A percentile compares a stretch with the other conserved stretches of the same genome.
These are phyloP conservation scores for Leccinum ochraceum DNA, from an alignment of 768 basidiomycete species.

Conservation along the genomic window DNA sequence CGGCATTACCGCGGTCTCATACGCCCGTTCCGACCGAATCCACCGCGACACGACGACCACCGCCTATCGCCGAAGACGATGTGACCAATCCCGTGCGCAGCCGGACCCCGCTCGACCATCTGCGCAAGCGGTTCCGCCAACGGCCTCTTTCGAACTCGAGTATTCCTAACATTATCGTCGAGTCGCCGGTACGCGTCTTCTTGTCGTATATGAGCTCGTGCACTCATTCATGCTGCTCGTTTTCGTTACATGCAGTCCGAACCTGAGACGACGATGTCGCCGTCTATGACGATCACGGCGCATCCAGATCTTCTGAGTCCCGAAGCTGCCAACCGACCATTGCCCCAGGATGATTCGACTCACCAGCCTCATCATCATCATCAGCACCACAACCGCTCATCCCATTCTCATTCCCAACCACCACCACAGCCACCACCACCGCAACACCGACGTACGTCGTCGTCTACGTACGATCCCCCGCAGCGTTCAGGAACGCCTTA, in stretches of 20 bases:
- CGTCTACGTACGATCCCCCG: neutral
- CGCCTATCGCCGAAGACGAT: constrained; percentile 3
- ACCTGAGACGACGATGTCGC: constrained; percentile 39
- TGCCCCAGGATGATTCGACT: constrained; percentile 22
- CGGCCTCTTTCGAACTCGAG: constrained; percentile 36
- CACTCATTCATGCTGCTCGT: neutral
- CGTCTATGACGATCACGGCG: constrained; percentile 27
- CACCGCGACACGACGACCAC: constrained; percentile 2
- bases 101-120: constrained; percentile 23
- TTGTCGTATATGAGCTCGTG: neutral
- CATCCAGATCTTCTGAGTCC: constrained; percentile 47
- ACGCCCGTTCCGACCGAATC: constrained; percentile 17
- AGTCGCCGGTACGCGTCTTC: constrained; percentile 44
- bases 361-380: constrained; percentile 2
- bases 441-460: neutral
- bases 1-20: constrained; percentile 10
- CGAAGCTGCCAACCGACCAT: constrained; percentile 35
- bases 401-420: neutral
- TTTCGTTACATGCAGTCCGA: constrained; percentile 36
- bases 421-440: constrained; percentile 1
- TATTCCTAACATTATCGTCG: constrained; percentile 45
- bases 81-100: constrained; percentile 13
- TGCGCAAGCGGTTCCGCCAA: constrained; percentile 30
- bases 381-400: neutral
- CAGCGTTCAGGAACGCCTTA: constrained; percentile 17